A percentile compares a stretch with the other conserved stretches of the same genome.
These are phyloP conservation scores for Penicillium subrubescens DNA, from an alignment of 495 filamentous ascomycete genomes.

Conservation along the genomic window DNA sequence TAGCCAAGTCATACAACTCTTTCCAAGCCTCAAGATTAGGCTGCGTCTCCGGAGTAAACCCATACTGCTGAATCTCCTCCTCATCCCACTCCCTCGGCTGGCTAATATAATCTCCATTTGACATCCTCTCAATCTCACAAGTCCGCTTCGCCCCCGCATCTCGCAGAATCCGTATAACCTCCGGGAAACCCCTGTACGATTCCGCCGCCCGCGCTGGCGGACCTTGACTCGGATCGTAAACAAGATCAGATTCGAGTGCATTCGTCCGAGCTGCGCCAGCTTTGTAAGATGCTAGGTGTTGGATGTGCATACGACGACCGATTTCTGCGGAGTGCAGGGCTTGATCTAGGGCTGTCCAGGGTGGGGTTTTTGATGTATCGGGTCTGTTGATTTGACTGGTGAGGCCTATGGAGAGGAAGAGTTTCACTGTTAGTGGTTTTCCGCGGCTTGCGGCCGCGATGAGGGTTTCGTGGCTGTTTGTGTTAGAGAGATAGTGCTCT, in stretches of 20 bases:
- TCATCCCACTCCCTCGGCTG: conserved; percentile 13
- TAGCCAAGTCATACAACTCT: conserved; percentile 9
- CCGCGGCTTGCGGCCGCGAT: conserved; percentile 14
- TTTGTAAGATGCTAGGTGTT: conserved; percentile 15
- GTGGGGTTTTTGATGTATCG: conserved; percentile 10
- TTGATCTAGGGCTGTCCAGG: conserved; percentile 15
- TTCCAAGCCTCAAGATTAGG: conserved; percentile 13
- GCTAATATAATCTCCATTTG: conserved; percentile 14
- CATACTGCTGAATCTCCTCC: conserved; percentile 2
- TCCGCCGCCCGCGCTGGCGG: conserved; percentile 18
- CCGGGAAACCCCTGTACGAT: conserved; percentile 13
- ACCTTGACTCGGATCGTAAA: conserved; percentile 16
- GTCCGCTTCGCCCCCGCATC: conserved; percentile 11
- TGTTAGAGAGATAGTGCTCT: conserved; percentile 7
- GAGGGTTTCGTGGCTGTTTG: conserved; percentile 11
- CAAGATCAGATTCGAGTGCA: conserved; percentile 7
- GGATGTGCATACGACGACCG: conserved; percentile 14
- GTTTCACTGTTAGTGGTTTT: conserved; percentile 11
- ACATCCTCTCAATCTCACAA: conserved; percentile 13
- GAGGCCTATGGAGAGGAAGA: conserved; percentile 15
- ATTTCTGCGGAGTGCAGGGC: conserved; percentile 15
- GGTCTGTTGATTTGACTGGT: conserved; percentile 7
- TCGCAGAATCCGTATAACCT: conserved; percentile 13
- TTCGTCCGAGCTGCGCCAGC: not conserved
- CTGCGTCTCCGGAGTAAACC: conserved; percentile 11